phyloP scores from a whole-genome alignment of 306 rosid genomes.

The Dicorynia guianensis region DNA sequence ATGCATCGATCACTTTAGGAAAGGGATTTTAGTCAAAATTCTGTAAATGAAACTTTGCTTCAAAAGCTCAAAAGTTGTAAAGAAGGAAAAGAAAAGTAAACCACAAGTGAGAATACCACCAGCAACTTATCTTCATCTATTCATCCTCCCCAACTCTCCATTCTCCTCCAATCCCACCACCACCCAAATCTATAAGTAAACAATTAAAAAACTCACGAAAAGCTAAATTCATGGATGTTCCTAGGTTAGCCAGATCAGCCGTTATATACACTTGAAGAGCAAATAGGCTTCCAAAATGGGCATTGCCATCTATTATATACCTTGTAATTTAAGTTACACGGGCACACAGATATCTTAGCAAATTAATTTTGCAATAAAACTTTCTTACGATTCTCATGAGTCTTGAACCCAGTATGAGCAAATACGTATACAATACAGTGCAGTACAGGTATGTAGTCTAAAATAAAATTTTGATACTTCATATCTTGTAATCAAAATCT shows the following conservation, averaged over 20 bases:
- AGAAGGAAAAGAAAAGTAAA: constrained; percentile 60
- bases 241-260: too few species aligned
- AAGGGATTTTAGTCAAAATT: constrained; percentile 58
- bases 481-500: too few species aligned
- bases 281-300: neutral
- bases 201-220: constrained; percentile 39
- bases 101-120: constrained; percentile 54
- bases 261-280: neutral
- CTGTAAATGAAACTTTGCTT: constrained; percentile 60
- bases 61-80: constrained; percentile 57
- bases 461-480: too few species aligned
- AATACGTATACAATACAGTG: too few species aligned
- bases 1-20: constrained; percentile 51
- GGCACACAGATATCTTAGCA: too few species aligned
- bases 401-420: too few species aligned
- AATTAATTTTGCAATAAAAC: too few species aligned
- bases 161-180: constrained; percentile 14
- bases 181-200: constrained; percentile 34
- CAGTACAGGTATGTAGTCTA: too few species aligned
- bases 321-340: too few species aligned
- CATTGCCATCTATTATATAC: constrained; percentile 28
- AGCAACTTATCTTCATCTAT: constrained; percentile 30
- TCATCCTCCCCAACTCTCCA: constrained; percentile 25
- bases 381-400: too few species aligned
- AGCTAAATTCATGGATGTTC: constrained; percentile 4